These are phyloP conservation scores for Debaryomyces sp. DNA, from an alignment of 1,139 yeast genomes.

Conservation along the genomic window DNA sequence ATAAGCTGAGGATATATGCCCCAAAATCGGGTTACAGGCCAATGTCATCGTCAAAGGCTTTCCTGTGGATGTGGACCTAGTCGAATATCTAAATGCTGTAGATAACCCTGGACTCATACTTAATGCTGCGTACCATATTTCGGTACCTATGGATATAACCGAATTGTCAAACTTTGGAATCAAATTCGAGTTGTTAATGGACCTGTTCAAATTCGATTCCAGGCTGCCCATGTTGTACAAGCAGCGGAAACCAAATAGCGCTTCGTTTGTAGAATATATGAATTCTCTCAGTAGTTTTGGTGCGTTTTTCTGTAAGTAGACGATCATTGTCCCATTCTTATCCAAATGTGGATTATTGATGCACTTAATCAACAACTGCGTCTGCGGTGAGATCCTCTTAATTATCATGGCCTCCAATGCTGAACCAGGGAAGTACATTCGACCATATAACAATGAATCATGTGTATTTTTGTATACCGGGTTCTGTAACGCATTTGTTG, in stretches of 20 bases:
- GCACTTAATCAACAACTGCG: constrained; percentile 75
- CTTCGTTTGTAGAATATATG: constrained; percentile 86
- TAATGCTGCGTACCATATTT: constrained; percentile 84
- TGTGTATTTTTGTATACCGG: constrained; percentile 11
- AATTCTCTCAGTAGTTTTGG: constrained; percentile 73
- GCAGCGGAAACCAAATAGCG: constrained; percentile 80
- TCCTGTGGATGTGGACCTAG: constrained; percentile 84
- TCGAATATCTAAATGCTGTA: constrained; percentile 80
- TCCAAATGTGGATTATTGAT: constrained; percentile 69
- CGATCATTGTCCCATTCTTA: constrained; percentile 60
- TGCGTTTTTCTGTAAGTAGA: constrained; percentile 70
- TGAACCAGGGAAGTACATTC: constrained; percentile 87
- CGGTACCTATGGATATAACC: constrained; percentile 76
- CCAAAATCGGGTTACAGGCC: constrained; percentile 87
- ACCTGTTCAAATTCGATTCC: constrained; percentile 25
- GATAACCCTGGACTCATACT: constrained; percentile 87
- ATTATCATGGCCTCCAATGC: constrained; percentile 88
- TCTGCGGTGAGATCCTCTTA: constrained; percentile 57
- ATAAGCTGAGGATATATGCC: constrained; percentile 87
- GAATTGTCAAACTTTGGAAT: constrained; percentile 49
- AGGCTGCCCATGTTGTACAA: constrained; percentile 65
- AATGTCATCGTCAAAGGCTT: constrained; percentile 88
- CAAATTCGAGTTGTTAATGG: constrained; percentile 18
- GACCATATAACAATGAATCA: constrained; percentile 59
- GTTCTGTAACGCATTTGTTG: neutral